Evolutionary conservation across 228 moss, liverwort and hornwort species (phyloP).

Genomic region (Sphagnum magellanicum): DNA sequence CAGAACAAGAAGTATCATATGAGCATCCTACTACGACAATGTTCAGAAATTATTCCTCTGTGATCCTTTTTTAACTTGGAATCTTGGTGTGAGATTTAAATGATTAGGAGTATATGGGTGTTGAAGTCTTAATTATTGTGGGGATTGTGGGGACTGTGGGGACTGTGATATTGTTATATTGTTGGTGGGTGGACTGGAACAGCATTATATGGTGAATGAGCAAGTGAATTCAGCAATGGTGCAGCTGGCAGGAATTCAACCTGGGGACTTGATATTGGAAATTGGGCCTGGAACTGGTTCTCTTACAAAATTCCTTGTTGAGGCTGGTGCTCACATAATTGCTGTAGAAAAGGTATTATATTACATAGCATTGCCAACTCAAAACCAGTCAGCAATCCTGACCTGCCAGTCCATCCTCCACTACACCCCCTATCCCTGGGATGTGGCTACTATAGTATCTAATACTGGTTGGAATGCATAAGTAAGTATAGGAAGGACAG

Average conservation of each 20-base stretch:
- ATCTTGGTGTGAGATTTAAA: neutral
- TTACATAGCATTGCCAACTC: neutral
- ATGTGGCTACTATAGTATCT: too few relatives aligned
- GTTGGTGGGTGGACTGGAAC: neutral
- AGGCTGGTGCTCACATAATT: slow-evolving; percentile 70
- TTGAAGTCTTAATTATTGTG: neutral
- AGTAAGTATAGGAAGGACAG: too few relatives aligned
- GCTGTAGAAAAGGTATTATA: slow-evolving; percentile 84
- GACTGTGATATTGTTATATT: neutral
- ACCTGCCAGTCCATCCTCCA: too few relatives aligned
- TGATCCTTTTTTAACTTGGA: neutral
- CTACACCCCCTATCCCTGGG: too few relatives aligned
- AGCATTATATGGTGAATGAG: slow-evolving; percentile 97
- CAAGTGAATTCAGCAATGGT: slow-evolving; percentile 68
- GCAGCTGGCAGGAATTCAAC: slow-evolving; percentile 54
- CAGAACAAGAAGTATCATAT: neutral
- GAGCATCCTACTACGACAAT: neutral
- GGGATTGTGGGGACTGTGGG: neutral
- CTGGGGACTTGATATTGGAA: slow-evolving; percentile 83
- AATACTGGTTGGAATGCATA: too few relatives aligned
- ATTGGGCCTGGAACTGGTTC: slow-evolving; percentile 97
- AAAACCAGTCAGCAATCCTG: neutral
- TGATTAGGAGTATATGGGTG: neutral
- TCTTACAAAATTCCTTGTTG: slow-evolving; percentile 72
- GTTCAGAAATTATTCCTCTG: too few relatives aligned